These are phyloP conservation scores for Fusarium sp. DNA, from an alignment of 2,329 filamentous ascomycete species.

Conservation along the genomic window DNA sequence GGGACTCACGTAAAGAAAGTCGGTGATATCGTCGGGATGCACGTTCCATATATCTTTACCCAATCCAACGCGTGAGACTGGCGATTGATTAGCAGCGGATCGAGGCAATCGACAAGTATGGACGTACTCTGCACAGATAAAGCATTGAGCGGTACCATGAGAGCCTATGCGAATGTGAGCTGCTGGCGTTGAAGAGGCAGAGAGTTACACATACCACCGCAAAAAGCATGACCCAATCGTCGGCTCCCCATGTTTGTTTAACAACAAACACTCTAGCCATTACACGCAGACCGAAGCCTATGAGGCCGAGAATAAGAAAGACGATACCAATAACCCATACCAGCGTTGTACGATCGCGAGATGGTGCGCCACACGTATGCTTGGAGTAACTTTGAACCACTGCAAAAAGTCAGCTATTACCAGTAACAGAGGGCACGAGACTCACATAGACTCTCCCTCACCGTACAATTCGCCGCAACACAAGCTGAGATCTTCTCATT, in stretches of 20 bases:
- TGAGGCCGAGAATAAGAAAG: conserved; percentile 6
- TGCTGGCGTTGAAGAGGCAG: accelerated
- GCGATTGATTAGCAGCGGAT: accelerated
- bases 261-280: conserved; percentile 19
- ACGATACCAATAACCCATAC: conserved; percentile 6
- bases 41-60: conserved; percentile 25
- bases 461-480: conserved; percentile 6
- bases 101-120: accelerated
- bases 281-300: conserved; percentile 11
- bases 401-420: too few species aligned
- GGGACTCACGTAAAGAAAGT: conserved; percentile 3
- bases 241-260: conserved; percentile 19
- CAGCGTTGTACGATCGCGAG: conserved; percentile 16
- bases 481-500: conserved; percentile 15
- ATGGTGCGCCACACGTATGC: conserved; percentile 9
- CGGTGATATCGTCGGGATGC: conserved; percentile 5
- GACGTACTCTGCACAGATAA: conserved; percentile 5
- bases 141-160: conserved; percentile 20
- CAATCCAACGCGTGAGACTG: background rate
- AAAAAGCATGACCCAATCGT: conserved; percentile 22
- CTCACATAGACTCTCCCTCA: conserved; percentile 10
- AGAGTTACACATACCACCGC: background rate
- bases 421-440: too few species aligned
- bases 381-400: conserved; percentile 21
- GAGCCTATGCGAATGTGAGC: background rate